phyloP scores from a whole-genome alignment of 75 land plant genomes.

The Sequoiadendron giganteum region DNA sequence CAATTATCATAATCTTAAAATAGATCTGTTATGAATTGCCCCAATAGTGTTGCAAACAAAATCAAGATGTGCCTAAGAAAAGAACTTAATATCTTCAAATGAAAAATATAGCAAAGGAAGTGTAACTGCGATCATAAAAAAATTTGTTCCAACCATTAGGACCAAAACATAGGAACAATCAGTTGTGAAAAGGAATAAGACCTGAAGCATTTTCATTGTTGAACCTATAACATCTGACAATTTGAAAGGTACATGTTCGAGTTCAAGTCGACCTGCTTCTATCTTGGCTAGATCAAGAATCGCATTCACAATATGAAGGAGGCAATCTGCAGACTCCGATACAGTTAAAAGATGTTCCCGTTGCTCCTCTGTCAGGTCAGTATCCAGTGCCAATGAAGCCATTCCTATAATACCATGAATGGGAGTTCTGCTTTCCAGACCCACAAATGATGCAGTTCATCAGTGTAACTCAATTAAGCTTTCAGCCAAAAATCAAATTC shows the following conservation, averaged over 20 bases:
- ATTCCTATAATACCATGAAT: conserved; percentile 54
- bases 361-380: conserved; percentile 51
- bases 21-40: neutral
- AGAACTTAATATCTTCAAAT: neutral
- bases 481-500: neutral
- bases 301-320: conserved; percentile 45
- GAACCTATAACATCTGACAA: conserved; percentile 37
- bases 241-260: conserved; percentile 38
- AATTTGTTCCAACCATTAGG: neutral
- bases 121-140: neutral
- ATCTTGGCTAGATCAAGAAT: conserved; percentile 52
- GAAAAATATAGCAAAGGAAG: neutral
- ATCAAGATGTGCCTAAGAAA: neutral
- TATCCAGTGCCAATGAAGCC: conserved; percentile 48
- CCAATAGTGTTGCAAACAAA: neutral
- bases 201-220: conserved; percentile 51
- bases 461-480: neutral
- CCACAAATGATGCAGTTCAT: neutral
- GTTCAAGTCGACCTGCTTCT: conserved; percentile 48
- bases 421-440: conserved; percentile 33
- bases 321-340: conserved; percentile 47
- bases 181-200: conserved; percentile 3
- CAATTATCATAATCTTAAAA: neutral
- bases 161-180: neutral
- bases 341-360: conserved; percentile 46